These are phyloP conservation scores for Auxenochlorella pyrenoidosa DNA, from an alignment of 139 green algal species.

Conservation along the genomic window DNA sequence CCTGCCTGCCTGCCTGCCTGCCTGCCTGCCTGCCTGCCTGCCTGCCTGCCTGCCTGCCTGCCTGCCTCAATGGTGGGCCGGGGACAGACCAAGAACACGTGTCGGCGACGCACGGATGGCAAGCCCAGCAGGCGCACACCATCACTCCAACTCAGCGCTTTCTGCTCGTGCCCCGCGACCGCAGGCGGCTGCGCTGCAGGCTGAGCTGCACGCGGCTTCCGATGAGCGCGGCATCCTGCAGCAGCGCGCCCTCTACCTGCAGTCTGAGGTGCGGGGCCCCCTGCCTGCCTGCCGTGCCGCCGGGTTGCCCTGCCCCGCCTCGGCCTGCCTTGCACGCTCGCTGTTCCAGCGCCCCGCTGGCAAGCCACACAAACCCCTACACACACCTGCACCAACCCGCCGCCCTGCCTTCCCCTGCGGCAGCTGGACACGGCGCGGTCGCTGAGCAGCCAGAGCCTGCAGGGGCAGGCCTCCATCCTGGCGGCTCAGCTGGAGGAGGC, in stretches of 20 bases:
- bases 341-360: no score
- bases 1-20: no score
- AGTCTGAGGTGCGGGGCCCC: neutral
- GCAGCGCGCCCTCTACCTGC: neutral
- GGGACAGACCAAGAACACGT: no score
- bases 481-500: constrained; percentile 8
- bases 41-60: neutral
- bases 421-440: neutral
- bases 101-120: no score
- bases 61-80: no score
- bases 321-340: no score
- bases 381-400: neutral
- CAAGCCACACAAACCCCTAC: no score
- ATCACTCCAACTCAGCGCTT: neutral
- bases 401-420: neutral
- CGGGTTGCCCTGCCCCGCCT: neutral
- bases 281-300: no score
- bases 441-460: neutral
- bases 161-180: neutral
- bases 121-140: no score
- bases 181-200: neutral
- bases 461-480: neutral
- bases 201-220: neutral
- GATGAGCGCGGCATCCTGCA: neutral
- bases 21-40: neutral